These are phyloP conservation scores for Bipolaris gigantea DNA, from an alignment of 2,329 filamentous ascomycete genomes.

Conservation along the genomic window DNA sequence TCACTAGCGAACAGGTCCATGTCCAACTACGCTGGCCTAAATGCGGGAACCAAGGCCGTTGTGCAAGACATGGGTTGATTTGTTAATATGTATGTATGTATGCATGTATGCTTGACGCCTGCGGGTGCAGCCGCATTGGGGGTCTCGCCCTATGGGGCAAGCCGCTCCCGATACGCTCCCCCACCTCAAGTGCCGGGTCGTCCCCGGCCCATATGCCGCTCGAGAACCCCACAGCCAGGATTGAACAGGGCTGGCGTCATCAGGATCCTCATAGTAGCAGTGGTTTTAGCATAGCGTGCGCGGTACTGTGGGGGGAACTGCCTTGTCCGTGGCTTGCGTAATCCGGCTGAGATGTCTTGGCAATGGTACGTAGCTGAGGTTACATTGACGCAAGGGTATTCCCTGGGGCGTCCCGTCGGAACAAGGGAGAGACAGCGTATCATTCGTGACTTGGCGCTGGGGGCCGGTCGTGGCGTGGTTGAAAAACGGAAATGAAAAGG, in stretches of 20 bases:
- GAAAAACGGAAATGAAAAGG: background rate
- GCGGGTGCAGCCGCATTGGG: slow-evolving; percentile 6
- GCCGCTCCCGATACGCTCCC: background rate
- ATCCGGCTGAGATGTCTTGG: background rate
- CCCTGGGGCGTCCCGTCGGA: background rate
- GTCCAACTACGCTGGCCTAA: background rate
- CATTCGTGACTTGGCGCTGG: background rate
- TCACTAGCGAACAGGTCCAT: background rate
- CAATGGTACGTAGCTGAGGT: background rate
- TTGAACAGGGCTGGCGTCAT: background rate
- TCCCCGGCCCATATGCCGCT: background rate
- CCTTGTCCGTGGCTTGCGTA: background rate
- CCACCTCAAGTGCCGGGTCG: background rate
- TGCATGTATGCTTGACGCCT: too few species aligned
- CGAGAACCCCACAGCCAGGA: background rate
- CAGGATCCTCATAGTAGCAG: background rate
- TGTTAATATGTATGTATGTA: background rate
- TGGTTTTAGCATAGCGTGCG: background rate
- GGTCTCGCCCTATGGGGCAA: background rate
- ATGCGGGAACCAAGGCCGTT: background rate
- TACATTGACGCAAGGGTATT: background rate
- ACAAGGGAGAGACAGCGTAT: background rate
- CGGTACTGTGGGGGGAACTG: background rate
- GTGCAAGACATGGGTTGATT: background rate
- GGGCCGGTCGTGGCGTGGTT: background rate